phyloP scores from a whole-genome alignment of 31 red algal genomes.

The Asparagopsis taxiformis region DNA sequence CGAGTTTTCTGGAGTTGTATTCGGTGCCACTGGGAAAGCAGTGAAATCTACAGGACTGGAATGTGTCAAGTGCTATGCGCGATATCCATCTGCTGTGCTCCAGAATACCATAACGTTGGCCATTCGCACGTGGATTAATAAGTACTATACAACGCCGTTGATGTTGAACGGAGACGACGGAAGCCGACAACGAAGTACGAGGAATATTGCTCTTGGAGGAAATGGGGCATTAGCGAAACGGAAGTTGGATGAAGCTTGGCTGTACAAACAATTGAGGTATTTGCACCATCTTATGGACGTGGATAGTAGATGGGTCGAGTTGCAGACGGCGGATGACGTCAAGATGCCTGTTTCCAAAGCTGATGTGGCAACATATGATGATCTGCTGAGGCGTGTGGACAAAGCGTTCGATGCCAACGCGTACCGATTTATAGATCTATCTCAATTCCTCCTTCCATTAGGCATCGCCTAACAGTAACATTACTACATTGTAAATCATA shows the following conservation, averaged over 20 bases:
- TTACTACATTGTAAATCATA: too few relatives aligned
- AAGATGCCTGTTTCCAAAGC: conserved; percentile 11
- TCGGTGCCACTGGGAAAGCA: conserved; percentile 24
- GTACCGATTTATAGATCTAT: conserved; percentile 58
- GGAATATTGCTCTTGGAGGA: conserved; percentile 43
- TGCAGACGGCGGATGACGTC: conserved; percentile 12
- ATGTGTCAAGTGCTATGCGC: conserved; percentile 26
- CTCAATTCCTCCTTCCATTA: conserved; percentile 46
- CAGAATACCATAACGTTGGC: conserved; percentile 10
- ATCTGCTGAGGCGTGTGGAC: conserved; percentile 14
- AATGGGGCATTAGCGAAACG: conserved; percentile 23
- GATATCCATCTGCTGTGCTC: conserved; percentile 1
- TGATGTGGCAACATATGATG: conserved; percentile 35
- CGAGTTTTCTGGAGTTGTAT: conserved; percentile 38
- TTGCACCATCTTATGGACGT: conserved; percentile 43
- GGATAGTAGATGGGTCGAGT: conserved; percentile 6
- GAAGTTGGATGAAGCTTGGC: conserved; percentile 53
- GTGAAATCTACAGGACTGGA: conserved; percentile 40
- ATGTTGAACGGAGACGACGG: conserved; percentile 50
- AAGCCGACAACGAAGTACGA: conserved; percentile 4
- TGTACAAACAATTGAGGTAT: conserved; percentile 73
- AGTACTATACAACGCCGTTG: conserved; percentile 55
- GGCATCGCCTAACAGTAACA: conserved; percentile 17
- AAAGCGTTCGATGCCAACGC: conserved; percentile 58
- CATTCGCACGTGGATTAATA: conserved; percentile 36